These are phyloP conservation scores for Bacidia gigantensis DNA, from an alignment of 495 filamentous ascomycete species.

Conservation along the genomic window DNA sequence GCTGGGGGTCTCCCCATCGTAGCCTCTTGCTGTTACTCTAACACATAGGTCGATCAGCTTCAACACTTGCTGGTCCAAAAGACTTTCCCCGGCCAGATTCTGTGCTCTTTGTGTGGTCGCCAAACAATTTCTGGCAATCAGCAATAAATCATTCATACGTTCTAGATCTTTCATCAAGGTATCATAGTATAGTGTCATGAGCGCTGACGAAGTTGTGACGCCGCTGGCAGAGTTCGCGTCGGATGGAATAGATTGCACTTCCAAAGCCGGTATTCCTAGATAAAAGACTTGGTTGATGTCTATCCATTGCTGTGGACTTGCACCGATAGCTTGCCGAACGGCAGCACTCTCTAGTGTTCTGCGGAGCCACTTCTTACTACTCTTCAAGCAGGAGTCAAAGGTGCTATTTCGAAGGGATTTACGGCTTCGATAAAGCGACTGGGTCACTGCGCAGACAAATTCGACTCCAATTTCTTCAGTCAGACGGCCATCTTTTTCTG, in stretches of 20 bases:
- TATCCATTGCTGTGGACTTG: constrained; percentile 55
- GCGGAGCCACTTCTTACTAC: constrained; percentile 35
- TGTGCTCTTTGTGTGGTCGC: constrained; percentile 72
- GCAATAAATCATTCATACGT: constrained; percentile 69
- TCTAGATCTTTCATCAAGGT: constrained; percentile 68
- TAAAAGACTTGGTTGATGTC: constrained; percentile 47
- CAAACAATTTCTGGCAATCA: constrained; percentile 72
- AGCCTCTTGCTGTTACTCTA: constrained; percentile 76
- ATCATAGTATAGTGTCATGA: constrained; percentile 69
- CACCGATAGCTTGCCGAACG: constrained; percentile 38
- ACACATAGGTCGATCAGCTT: constrained; percentile 73
- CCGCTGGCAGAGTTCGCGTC: constrained; percentile 44
- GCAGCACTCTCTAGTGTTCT: constrained; percentile 41
- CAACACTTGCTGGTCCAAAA: constrained; percentile 72
- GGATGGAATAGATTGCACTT: constrained; percentile 47
- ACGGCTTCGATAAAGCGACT: constrained; percentile 36
- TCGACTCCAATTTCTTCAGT: constrained; percentile 42
- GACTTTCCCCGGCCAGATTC: constrained; percentile 65
- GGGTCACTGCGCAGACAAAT: constrained; percentile 36
- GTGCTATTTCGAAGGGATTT: constrained; percentile 31
- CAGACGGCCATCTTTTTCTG: constrained; percentile 6
- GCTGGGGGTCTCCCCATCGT: constrained; percentile 62
- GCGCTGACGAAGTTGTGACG: constrained; percentile 40
- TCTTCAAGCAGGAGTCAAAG: constrained; percentile 25
- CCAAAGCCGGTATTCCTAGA: constrained; percentile 46